Conservation (phyloP, 805 yeast genomes). For the Nakazawaea molendinolei region DNA sequence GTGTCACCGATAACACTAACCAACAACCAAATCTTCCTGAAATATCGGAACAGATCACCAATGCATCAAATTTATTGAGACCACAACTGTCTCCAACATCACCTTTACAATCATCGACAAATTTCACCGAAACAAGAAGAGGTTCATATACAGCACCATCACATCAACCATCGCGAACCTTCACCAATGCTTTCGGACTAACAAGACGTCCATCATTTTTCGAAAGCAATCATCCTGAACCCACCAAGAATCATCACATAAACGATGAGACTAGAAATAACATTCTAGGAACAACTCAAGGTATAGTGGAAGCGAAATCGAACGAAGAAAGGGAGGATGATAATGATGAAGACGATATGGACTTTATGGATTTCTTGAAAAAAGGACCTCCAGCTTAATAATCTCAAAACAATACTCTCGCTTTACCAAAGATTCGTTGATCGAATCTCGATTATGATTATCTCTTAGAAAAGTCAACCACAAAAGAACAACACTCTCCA, state of each 20-base stretch:
- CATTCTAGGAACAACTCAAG: too few relatives aligned
- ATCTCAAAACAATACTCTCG: constrained; percentile 1
- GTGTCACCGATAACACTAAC: background rate
- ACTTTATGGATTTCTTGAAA: constrained; percentile 39
- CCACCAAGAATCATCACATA: background rate
- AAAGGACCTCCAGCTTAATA: constrained; percentile 27
- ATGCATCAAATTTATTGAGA: background rate
- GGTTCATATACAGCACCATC: constrained; percentile 1
- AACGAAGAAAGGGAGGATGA: constrained; percentile 14
- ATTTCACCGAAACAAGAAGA: too few relatives aligned
- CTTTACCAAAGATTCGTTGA: too few relatives aligned
- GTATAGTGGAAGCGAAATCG: too few relatives aligned
- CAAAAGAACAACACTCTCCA: too few relatives aligned
- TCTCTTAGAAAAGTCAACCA: too few relatives aligned
- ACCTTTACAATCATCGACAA: constrained; percentile 1
- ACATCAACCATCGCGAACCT: background rate
- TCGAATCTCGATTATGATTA: too few relatives aligned
- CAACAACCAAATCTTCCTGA: constrained; percentile 1
- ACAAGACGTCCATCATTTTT: constrained; percentile 10
- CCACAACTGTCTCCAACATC: constrained; percentile 9
- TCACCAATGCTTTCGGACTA: constrained; percentile 5
- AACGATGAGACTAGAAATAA: too few relatives aligned
- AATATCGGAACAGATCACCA: background rate
- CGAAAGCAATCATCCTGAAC: constrained; percentile 5
- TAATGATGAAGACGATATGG: constrained; percentile 32